Conservation (phyloP, 306 rosid genomes). For the Vigna radiata region DNA sequence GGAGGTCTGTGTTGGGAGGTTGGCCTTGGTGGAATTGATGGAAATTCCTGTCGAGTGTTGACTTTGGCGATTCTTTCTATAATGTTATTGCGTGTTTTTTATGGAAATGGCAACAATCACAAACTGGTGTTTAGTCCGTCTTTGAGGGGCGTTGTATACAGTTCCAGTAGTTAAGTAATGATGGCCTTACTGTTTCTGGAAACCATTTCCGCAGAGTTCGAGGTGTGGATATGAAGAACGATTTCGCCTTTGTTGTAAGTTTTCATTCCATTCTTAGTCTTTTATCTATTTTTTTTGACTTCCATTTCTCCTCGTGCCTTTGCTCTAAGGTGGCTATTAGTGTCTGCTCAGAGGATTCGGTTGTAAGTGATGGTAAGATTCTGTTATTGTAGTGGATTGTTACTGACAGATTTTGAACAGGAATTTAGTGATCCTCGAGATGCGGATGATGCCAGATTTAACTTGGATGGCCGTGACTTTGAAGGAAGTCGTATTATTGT, state of each 20-base stretch:
- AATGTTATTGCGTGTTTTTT: slow-evolving; percentile 82
- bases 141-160: slow-evolving; percentile 81
- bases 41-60: slow-evolving; percentile 75
- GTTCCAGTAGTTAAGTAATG: slow-evolving; percentile 82
- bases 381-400: slow-evolving; percentile 40
- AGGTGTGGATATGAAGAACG: slow-evolving; percentile 92
- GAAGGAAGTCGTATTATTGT: slow-evolving; percentile 81
- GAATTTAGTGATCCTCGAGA: slow-evolving; percentile 86
- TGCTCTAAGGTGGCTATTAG: slow-evolving; percentile 33
- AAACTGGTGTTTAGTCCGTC: slow-evolving; percentile 90
- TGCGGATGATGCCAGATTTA: slow-evolving; percentile 89
- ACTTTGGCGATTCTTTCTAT: slow-evolving; percentile 91
- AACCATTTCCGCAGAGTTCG: slow-evolving; percentile 94
- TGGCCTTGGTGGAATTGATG: slow-evolving; percentile 87
- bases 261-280: neutral
- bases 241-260: slow-evolving; percentile 89
- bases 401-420: slow-evolving; percentile 56
- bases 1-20: slow-evolving; percentile 92
- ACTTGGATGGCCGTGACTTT: slow-evolving; percentile 77
- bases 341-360: slow-evolving; percentile 25
- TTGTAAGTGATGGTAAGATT: slow-evolving; percentile 40
- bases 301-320: slow-evolving; percentile 11
- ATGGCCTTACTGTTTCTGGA: slow-evolving; percentile 94
- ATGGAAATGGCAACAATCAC: slow-evolving; percentile 92
- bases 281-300: slow-evolving; percentile 18